Conservation (phyloP, 148 eudicot genomes). For the Oxyria digyna region DNA sequence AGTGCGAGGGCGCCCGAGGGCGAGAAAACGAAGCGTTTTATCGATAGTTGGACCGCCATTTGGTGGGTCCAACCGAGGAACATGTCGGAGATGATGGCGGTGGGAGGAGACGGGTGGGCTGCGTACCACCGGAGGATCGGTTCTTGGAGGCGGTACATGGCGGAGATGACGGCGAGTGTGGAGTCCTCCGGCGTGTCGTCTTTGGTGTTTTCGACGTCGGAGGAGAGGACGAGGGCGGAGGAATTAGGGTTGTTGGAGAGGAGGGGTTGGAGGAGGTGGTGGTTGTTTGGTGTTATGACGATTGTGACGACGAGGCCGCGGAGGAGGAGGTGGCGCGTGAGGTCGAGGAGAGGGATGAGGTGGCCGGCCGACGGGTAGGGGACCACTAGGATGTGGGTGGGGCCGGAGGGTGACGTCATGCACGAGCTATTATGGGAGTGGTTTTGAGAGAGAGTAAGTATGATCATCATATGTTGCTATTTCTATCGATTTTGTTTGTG, state of each 20-base stretch:
- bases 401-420: constrained; percentile 2
- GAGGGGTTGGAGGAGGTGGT: neutral
- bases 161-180: constrained; percentile 18
- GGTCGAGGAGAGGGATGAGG: neutral
- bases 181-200: constrained; percentile 34
- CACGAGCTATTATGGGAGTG: neutral
- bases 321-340: constrained; percentile 16
- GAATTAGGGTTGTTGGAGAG: neutral
- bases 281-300: constrained; percentile 17
- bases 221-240: constrained; percentile 11
- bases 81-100: neutral
- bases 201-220: constrained; percentile 30
- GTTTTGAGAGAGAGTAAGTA: neutral
- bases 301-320: constrained; percentile 18
- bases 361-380: constrained; percentile 31
- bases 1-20: neutral
- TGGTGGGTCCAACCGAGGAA: neutral
- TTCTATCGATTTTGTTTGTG: too few species aligned
- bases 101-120: neutral
- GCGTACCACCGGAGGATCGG: neutral
- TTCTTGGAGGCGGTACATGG: constrained; percentile 9
- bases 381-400: constrained; percentile 11
- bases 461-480: too few species aligned
- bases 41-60: neutral
- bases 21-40: constrained; percentile 1